Evolutionary conservation across 2,329 filamentous ascomycete species (phyloP), one percentile per base, ranked within the genome.

Genomic region (Pezicula rhizophila): DNA sequence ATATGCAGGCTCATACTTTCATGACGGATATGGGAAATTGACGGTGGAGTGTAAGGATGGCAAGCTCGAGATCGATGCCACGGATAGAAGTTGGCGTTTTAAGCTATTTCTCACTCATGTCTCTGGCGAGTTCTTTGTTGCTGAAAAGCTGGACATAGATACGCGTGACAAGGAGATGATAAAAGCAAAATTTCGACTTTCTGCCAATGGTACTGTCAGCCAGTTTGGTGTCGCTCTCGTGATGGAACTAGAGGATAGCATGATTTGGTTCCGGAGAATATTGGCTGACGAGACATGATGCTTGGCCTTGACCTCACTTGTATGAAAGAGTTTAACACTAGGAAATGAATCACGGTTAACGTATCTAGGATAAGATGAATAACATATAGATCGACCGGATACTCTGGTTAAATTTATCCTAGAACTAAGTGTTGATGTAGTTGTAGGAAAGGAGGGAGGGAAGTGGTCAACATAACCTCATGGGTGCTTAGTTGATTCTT

Each of bases 121-220:
- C 6, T 53, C 47, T 18, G 50, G 52, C 7, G 50, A 53, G 20
- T 54, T 53, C 26, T 56, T 57, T 47, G 42, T 52, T 10, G 48
- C 45, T 2, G 50, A 52, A n/a, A 42, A 40, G 31, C 15, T 45
- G 2, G 42, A 45, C 18, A 11, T 49, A 6, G 50, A 51, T 31
- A 35, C 37, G 12, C 43, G 31, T 0, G 41, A 45, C 12, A 39
- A 38, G 17, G 38, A 43, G 5, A 47, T 23, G 20, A 31, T 40
- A 4, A 51, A 31, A 40, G 52, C 49, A 7, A 20, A 56, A 18
- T 56, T 57, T 35, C 26, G 47, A n/a, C 18, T 52, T 34, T 45
- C 35, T 50, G 34, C 38, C 15, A 42, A 50, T 44, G 52, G 52
- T 2, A 31, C 11, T 8, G 47, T 52, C 5, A 25, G 12, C 12